Conservation (phyloP, 257 asterid species). For the Solanum habrochaites region DNA sequence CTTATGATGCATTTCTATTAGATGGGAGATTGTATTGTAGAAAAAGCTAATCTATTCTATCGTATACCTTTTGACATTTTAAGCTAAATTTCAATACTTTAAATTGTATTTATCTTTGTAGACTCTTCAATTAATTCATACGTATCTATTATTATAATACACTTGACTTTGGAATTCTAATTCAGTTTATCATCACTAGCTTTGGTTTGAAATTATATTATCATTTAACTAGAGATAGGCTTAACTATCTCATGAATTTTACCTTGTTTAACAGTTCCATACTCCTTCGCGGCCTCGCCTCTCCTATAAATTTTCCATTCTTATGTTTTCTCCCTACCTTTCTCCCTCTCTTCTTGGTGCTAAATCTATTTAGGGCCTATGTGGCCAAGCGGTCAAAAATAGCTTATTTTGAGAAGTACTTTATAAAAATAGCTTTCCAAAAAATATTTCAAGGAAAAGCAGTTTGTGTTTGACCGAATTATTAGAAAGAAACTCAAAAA, state of each 20-base stretch:
- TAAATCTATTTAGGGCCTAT: background rate
- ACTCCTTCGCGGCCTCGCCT: background rate
- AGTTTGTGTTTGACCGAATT: background rate
- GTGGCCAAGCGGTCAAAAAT: background rate
- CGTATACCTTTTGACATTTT: background rate
- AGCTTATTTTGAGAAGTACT: background rate
- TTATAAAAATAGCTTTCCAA: background rate
- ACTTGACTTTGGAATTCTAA: background rate
- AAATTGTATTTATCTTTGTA: background rate
- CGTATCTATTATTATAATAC: background rate
- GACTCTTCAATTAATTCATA: background rate
- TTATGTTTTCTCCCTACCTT: background rate
- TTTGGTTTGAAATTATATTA: background rate
- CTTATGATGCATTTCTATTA: background rate
- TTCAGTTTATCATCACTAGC: background rate
- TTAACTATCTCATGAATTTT: background rate
- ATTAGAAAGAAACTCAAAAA: background rate
- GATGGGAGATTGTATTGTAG: background rate
- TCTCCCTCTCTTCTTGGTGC: background rate
- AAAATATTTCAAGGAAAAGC: background rate
- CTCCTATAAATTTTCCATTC: background rate
- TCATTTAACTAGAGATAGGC: background rate
- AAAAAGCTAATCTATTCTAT: background rate
- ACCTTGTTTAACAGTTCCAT: background rate
- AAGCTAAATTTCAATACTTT: background rate